Evolutionary conservation across 768 basidiomycete species (phyloP).

Genomic region (Tubosaeta sp.): DNA sequence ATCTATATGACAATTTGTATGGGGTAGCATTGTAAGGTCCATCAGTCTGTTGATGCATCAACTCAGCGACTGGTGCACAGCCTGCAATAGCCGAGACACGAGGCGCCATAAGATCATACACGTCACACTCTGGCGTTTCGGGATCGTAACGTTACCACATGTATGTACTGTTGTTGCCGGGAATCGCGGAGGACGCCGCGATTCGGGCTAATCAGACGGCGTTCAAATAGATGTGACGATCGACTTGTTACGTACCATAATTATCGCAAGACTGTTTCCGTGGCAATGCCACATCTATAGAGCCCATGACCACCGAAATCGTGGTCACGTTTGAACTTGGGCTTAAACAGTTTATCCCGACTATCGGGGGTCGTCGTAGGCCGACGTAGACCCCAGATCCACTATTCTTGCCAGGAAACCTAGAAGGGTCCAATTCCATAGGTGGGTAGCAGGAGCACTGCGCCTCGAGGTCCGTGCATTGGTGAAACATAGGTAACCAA

Average conservation of each 20-base stretch:
- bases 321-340: neutral
- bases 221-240: slow-evolving; percentile 21
- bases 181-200: slow-evolving; percentile 24
- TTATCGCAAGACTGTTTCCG: slow-evolving; percentile 16
- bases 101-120: slow-evolving; percentile 27
- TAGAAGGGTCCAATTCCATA: slow-evolving; percentile 16
- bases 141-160: slow-evolving; percentile 24
- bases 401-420: slow-evolving; percentile 2
- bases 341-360: slow-evolving; percentile 8
- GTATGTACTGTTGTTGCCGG: slow-evolving; percentile 14
- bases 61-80: slow-evolving; percentile 28
- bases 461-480: slow-evolving; percentile 19
- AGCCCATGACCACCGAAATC: neutral
- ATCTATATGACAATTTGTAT: slow-evolving; percentile 28
- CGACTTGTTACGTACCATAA: slow-evolving; percentile 21
- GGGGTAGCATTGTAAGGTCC: slow-evolving; percentile 24
- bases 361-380: slow-evolving; percentile 13
- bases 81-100: slow-evolving; percentile 26
- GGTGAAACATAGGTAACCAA: slow-evolving; percentile 24
- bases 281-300: slow-evolving; percentile 3
- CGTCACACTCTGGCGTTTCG: slow-evolving; percentile 28
- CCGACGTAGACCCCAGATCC: slow-evolving; percentile 12
- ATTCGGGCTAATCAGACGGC: slow-evolving; percentile 24
- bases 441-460: slow-evolving; percentile 28
- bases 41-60: slow-evolving; percentile 22